phyloP scores from a whole-genome alignment of 2,329 filamentous ascomycete genomes.

The Moelleriella libera region DNA sequence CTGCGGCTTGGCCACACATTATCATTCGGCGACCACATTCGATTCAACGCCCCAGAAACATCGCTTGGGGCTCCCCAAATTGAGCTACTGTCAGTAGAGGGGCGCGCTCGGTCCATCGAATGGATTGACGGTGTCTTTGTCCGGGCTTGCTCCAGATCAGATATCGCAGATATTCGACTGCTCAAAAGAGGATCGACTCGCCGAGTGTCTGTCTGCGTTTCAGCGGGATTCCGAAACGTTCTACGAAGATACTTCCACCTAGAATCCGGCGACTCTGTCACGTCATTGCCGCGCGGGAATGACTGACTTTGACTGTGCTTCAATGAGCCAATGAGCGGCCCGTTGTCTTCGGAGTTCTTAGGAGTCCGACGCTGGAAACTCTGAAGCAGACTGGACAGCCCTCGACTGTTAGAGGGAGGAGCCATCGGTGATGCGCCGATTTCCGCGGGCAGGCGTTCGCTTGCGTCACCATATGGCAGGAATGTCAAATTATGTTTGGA shows the following conservation, averaged over 20 bases:
- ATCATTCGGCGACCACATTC: constrained; percentile 49
- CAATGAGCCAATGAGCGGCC: constrained; percentile 52
- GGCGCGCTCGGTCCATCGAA: constrained; percentile 57
- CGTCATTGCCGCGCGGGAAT: constrained; percentile 50
- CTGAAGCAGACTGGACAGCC: constrained; percentile 40
- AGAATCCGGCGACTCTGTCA: constrained; percentile 34
- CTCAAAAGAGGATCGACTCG: constrained; percentile 35
- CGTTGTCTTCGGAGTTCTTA: constrained; percentile 37
- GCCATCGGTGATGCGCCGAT: constrained; percentile 24
- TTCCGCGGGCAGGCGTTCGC: constrained; percentile 28
- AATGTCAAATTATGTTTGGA: constrained; percentile 46
- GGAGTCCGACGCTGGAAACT: constrained; percentile 41
- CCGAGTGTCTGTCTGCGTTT: constrained; percentile 25
- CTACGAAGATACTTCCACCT: constrained; percentile 44
- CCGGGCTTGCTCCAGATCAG: constrained; percentile 41
- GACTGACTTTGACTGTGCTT: constrained; percentile 66
- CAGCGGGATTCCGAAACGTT: constrained; percentile 41
- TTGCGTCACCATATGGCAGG: constrained; percentile 30
- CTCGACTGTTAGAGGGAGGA: constrained; percentile 14
- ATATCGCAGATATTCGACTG: constrained; percentile 30
- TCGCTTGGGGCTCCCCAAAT: constrained; percentile 52
- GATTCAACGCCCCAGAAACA: constrained; percentile 33
- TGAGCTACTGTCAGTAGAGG: constrained; percentile 64
- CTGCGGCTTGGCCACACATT: constrained; percentile 43
- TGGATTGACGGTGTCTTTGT: constrained; percentile 57